Evolutionary conservation across 2,329 filamentous ascomycete species (phyloP), one percentile per base, ranked within the genome.

Genomic region (Claviceps sp.): DNA sequence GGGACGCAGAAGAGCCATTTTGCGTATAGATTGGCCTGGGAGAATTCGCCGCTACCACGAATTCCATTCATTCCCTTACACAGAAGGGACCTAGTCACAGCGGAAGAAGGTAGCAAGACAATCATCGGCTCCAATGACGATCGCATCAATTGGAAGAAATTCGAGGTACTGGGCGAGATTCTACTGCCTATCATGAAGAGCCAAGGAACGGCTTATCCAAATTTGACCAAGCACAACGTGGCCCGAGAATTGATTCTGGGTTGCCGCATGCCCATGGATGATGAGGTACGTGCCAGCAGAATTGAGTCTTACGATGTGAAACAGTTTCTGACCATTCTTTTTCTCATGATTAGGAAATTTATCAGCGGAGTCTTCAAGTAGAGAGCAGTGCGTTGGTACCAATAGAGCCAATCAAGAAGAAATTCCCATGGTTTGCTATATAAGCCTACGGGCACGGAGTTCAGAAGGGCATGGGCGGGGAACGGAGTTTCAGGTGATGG

Each of bases 91-190:
- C 75, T 98, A 24, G 89, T 95, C 1, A 89, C 87, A 13, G 91
- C 93, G 0, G 89, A 95, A 62, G 87, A 95, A 67, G 93, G 91
- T 37, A 96, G 93, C 67, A 81, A 81, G 61, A 97, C 93, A 0
- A 91, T 95, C 65, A 73, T 97, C 1, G 88, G 86, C 7, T 75
- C 79, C 2, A 76, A 81, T 54, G 80, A 75, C 57, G 80, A 88
- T 56, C 76, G 87, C 49, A 87, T 98, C 64, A 97, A 97, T 65
- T 98, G 93, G 93, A 89, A 85, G 68, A 98, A 98, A 65, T 98
- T 97, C 61, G 91, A 97, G 67, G 85, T 98, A 36, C 82, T 97
- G 68, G 90, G 90, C 6, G 91, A 97, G 60, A 87, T 96, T 5
- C 78, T 97, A 50, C 74, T 96, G 54, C 85, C 88, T 2, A 83